phyloP scores from a whole-genome alignment of 441 rosid genomes.

The Pelargonium myrrhifolium region DNA sequence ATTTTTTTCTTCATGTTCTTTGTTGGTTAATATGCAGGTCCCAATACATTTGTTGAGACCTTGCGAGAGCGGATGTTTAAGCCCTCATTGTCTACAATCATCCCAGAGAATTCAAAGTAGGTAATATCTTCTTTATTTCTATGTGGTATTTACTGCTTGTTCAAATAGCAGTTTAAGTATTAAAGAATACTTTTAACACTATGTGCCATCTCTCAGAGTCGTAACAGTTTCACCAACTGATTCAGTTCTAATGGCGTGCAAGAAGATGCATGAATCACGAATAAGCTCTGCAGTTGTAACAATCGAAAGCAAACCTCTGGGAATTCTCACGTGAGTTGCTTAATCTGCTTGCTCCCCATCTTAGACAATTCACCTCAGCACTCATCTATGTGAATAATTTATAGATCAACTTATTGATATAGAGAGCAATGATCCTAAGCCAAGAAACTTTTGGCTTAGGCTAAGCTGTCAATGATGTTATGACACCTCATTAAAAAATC shows the following conservation, averaged over 20 bases:
- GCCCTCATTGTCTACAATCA: slow-evolving; percentile 79
- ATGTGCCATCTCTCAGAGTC: slow-evolving; percentile 48
- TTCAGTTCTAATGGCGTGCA: slow-evolving; percentile 59
- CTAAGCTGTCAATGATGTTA: no score
- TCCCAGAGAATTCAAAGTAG: slow-evolving; percentile 92
- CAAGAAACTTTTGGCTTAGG: no score
- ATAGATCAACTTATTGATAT: no score
- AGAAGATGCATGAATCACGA: slow-evolving; percentile 78
- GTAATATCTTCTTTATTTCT: slow-evolving; percentile 45
- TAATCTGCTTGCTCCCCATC: background rate
- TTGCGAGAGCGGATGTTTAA: slow-evolving; percentile 83
- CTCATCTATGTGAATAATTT: background rate
- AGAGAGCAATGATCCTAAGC: no score
- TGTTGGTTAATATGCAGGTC: slow-evolving; percentile 40
- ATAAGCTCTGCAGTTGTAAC: slow-evolving; percentile 70
- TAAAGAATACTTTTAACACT: slow-evolving; percentile 11
- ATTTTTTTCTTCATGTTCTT: background rate
- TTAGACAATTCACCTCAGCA: background rate
- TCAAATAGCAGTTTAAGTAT: background rate
- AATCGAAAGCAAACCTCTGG: slow-evolving; percentile 63
- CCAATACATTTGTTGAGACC: slow-evolving; percentile 77
- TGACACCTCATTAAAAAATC: no score
- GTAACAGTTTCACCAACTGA: slow-evolving; percentile 75
- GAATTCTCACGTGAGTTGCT: slow-evolving; percentile 78
- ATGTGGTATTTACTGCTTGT: slow-evolving; percentile 8